Evolutionary conservation across 371 early-diverging fungal genomes (phyloP).

Genomic region (Mortierella sp.): DNA sequence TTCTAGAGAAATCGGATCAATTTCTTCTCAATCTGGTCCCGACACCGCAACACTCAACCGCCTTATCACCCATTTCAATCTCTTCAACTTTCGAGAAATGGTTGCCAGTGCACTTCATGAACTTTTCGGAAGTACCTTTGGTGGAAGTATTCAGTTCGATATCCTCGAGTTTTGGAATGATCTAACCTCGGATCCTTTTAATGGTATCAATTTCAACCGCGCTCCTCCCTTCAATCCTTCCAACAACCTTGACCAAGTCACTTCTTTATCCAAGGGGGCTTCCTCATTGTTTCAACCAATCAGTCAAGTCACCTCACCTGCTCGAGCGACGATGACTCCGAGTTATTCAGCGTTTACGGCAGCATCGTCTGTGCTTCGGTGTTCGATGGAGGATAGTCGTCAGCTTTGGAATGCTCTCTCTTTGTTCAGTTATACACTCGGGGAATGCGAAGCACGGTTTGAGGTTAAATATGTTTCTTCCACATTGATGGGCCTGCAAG

Average conservation of each 20-base stretch:
- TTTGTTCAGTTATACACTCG: constrained; percentile 37
- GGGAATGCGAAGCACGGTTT: constrained; percentile 36
- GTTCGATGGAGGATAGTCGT: constrained; percentile 32
- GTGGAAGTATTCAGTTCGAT: constrained; percentile 45
- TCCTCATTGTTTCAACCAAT: no score
- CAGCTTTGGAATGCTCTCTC: constrained; percentile 43
- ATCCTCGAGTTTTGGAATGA: constrained; percentile 46
- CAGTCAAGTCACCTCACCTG: not conserved
- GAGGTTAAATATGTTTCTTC: constrained; percentile 32
- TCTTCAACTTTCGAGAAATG: constrained; percentile 30
- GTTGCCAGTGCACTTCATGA: constrained; percentile 42
- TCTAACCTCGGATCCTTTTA: constrained; percentile 29
- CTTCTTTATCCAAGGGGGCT: not conserved
- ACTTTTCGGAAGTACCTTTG: constrained; percentile 42
- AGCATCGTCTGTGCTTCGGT: constrained; percentile 32
- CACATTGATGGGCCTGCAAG: constrained; percentile 38
- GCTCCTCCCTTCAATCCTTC: not conserved
- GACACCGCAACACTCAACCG: no score
- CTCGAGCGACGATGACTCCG: constrained; percentile 3
- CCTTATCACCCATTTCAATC: no score
- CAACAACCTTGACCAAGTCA: not conserved
- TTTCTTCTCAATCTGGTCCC: no score
- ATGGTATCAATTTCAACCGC: constrained; percentile 9
- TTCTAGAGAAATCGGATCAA: no score
- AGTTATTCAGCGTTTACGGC: constrained; percentile 27